Evolutionary conservation across 371 early-diverging fungal species (phyloP), one percentile per base, ranked within the genome.

Genomic region (Apophysomyces elegans): DNA sequence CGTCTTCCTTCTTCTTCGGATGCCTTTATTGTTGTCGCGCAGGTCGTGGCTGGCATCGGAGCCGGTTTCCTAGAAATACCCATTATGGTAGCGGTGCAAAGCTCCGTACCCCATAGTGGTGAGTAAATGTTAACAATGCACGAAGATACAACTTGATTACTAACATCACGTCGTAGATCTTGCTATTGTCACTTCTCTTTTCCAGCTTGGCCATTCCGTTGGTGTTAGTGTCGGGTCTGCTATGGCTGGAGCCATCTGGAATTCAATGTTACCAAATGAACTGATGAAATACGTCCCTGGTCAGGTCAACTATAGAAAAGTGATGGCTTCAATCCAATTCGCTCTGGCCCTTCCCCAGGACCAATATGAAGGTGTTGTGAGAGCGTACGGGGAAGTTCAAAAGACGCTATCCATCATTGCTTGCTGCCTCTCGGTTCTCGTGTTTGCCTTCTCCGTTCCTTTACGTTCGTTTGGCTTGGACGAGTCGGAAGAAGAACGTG

Each of bases 201-300:
- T 73, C 13, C 74, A 73, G 50, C 47, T 78, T 9, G 79, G 79
- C 44, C 72, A 76, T 32, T 70, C 74, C 8, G 69, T 78, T 47
- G 64, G 72, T 46, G 66, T 70, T 21, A 75, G 73, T 59, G 46
- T 78, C 41, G 80, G 80, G 14, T 66, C 68, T n/a, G 56, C 80
- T 9, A 73, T 79, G 54, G 70, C 80, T 9, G 80, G 75, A 59
- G 71, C 77, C 39, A 64, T 79, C 7, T 79, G 80, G 80, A 79
- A 79, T 32, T 56, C 54, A 0, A 64, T 79, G 67, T 63, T 79
- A 8, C 80, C 80, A 13, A 38, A 47, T 26, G 47, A 76, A 60
- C 44, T 79, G 18, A 65, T 66, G 3, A 43, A 71, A 14, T 66
- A 76, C 54, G 73, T 76, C 38, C 80, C 77, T 68, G 80, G 80